Conservation (phyloP, 2,329 filamentous ascomycete genomes). For the Coniochaeta sp. region DNA sequence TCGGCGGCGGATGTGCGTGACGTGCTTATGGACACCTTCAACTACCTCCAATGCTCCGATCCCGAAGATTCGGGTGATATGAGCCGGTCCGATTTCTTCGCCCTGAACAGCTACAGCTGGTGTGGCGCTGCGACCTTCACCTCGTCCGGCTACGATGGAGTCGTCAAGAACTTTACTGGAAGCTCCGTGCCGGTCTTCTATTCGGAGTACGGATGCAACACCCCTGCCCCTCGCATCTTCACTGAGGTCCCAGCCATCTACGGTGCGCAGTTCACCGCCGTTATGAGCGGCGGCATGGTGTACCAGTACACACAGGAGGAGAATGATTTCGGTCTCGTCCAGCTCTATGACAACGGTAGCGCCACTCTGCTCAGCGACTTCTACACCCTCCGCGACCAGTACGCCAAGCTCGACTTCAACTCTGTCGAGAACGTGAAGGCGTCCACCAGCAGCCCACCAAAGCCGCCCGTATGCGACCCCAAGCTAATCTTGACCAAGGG, state of each 20-base stretch:
- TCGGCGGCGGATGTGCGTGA: slow-evolving; percentile 72
- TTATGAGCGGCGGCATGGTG: slow-evolving; percentile 69
- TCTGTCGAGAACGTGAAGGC: slow-evolving; percentile 57
- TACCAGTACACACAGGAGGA: slow-evolving; percentile 73
- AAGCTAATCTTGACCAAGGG: slow-evolving; percentile 58
- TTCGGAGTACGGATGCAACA: slow-evolving; percentile 76
- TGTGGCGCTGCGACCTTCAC: slow-evolving; percentile 46
- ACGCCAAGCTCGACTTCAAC: slow-evolving; percentile 64
- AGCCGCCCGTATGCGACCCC: slow-evolving; percentile 54
- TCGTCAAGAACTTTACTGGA: slow-evolving; percentile 56
- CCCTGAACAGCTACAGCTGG: slow-evolving; percentile 68
- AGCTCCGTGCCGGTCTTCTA: slow-evolving; percentile 71
- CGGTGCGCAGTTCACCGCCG: slow-evolving; percentile 56
- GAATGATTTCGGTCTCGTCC: slow-evolving; percentile 58
- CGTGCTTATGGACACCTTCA: slow-evolving; percentile 66
- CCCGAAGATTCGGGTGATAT: slow-evolving; percentile 46
- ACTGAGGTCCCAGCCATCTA: slow-evolving; percentile 70
- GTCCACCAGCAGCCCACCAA: slow-evolving; percentile 32
- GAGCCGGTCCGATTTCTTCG: slow-evolving; percentile 67
- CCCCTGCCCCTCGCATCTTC: slow-evolving; percentile 62
- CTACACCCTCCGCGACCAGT: slow-evolving; percentile 68
- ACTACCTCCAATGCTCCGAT: slow-evolving; percentile 64
- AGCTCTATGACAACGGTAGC: slow-evolving; percentile 49
- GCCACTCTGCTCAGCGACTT: slow-evolving; percentile 57
- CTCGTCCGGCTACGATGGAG: slow-evolving; percentile 44